Percentiles rank a stretch among this genome's conserved stretches.
These are phyloP conservation scores for Haberlea rhodopensis DNA, from an alignment of 257 asterid genomes.

Conservation along the genomic window DNA sequence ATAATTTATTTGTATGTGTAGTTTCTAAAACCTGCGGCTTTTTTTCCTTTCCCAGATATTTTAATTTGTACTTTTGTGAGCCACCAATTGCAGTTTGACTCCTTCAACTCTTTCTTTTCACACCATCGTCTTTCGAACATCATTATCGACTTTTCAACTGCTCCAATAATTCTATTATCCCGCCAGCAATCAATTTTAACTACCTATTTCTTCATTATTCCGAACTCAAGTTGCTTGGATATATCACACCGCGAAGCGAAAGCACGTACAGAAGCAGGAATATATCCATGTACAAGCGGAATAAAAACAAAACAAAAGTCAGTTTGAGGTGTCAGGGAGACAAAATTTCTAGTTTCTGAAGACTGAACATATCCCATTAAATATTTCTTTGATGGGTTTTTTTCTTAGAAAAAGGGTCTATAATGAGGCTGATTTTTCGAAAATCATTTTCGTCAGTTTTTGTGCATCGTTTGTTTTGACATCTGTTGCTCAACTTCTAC, in stretches of 20 bases:
- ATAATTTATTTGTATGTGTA: too few relatives aligned
- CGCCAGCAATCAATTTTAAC: not conserved
- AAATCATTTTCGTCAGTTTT: not conserved
- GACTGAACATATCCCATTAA: not conserved
- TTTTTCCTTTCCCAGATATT: too few relatives aligned
- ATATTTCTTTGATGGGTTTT: constrained; percentile 6
- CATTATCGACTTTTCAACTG: not conserved
- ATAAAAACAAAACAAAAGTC: not conserved
- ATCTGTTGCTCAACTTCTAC: constrained; percentile 53
- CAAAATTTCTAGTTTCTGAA: not conserved
- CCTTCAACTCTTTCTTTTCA: not conserved
- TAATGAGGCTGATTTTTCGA: not conserved
- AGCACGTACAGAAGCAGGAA: not conserved
- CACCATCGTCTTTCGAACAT: not conserved
- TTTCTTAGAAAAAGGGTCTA: not conserved
- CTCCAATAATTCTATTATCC: not conserved
- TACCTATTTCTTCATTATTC: not conserved
- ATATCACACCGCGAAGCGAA: too few relatives aligned
- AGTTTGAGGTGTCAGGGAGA: not conserved
- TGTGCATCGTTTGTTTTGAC: constrained; percentile 27
- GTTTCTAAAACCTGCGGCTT: too few relatives aligned
- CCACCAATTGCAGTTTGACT: not conserved
- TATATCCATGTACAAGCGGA: too few relatives aligned
- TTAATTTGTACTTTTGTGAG: not conserved
- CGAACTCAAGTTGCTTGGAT: not conserved